A percentile compares a stretch with the other conserved stretches of the same genome.
These are phyloP conservation scores for Paecilomyces dactylethromorphus DNA, from an alignment of 2,329 filamentous ascomycete genomes.

Conservation along the genomic window DNA sequence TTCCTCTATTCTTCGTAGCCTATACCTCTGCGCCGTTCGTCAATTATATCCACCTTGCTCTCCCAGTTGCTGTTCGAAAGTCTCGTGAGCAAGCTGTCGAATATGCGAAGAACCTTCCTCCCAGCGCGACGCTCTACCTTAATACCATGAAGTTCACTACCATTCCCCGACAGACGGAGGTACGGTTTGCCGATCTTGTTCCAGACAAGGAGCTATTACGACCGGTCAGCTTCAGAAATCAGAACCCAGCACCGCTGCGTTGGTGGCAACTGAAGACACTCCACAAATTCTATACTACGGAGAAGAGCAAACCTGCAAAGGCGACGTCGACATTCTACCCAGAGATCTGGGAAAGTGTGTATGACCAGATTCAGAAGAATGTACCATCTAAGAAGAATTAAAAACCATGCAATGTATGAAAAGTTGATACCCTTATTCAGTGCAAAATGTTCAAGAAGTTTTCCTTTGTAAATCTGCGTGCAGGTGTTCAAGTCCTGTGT, in stretches of 20 bases:
- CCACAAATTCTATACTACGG: constrained; percentile 33
- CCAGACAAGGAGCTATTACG: constrained; percentile 27
- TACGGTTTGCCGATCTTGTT: constrained; percentile 35
- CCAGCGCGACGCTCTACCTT: constrained; percentile 36
- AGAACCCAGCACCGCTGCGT: constrained; percentile 25
- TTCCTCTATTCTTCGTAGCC: constrained; percentile 59
- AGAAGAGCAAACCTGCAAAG: constrained; percentile 30
- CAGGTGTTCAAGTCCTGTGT: neutral
- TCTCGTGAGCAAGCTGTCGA: constrained; percentile 45
- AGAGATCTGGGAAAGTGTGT: constrained; percentile 38
- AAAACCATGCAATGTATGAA: neutral
- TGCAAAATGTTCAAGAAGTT: neutral
- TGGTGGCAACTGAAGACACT: constrained; percentile 33
- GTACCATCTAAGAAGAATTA: constrained; percentile 3
- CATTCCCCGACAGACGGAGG: constrained; percentile 35
- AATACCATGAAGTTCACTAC: constrained; percentile 41
- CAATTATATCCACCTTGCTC: constrained; percentile 61
- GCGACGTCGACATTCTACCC: constrained; percentile 35
- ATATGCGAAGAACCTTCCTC: constrained; percentile 39
- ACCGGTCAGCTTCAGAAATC: constrained; percentile 36
- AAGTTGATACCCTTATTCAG: neutral
- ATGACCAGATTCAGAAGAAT: constrained; percentile 29
- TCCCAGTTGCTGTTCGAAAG: constrained; percentile 59
- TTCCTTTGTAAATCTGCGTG: neutral
- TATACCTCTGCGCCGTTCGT: constrained; percentile 66